phyloP scores from a whole-genome alignment of 1,284 basidiomycete species.

The Leccinum griseonigrum region DNA sequence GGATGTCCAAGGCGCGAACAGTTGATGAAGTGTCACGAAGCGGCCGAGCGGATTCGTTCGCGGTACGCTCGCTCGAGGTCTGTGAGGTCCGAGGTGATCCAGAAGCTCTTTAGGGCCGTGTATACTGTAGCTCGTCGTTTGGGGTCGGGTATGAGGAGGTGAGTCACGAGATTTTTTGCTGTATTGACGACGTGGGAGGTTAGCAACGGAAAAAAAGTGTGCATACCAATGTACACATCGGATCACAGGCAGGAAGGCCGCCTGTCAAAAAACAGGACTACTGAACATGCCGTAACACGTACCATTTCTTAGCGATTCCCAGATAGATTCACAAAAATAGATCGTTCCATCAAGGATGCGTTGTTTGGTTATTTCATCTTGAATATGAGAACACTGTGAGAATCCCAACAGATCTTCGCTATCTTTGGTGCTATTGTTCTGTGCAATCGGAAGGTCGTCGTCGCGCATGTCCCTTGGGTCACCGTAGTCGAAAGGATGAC shows the following conservation, averaged over 20 bases:
- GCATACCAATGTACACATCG: background rate
- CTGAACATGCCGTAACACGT: slow-evolving; percentile 22
- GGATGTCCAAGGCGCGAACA: background rate
- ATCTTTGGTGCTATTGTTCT: slow-evolving; percentile 16
- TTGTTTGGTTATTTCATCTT: slow-evolving; percentile 61
- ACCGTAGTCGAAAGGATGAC: slow-evolving; percentile 71
- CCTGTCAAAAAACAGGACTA: slow-evolving; percentile 1
- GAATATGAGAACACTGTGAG: slow-evolving; percentile 48
- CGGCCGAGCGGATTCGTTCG: slow-evolving; percentile 42
- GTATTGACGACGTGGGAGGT: slow-evolving; percentile 8
- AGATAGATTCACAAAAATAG: slow-evolving; percentile 51
- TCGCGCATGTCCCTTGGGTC: slow-evolving; percentile 30
- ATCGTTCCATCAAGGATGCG: slow-evolving; percentile 64
- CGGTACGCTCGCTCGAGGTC: slow-evolving; percentile 60
- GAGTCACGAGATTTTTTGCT: slow-evolving; percentile 58
- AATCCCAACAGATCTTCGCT: slow-evolving; percentile 31
- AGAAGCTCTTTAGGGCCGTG: slow-evolving; percentile 54
- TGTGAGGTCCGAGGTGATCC: slow-evolving; percentile 61
- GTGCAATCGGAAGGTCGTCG: slow-evolving; percentile 7
- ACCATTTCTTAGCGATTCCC: slow-evolving; percentile 62
- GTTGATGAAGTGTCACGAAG: slow-evolving; percentile 12
- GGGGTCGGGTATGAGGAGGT: slow-evolving; percentile 58
- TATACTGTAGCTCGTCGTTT: slow-evolving; percentile 57
- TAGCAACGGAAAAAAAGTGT: slow-evolving; percentile 2
- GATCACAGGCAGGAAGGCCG: background rate